Evolutionary conservation across 1,139 yeast genomes (phyloP).

Genomic region (Saccharomyces hybrid): DNA sequence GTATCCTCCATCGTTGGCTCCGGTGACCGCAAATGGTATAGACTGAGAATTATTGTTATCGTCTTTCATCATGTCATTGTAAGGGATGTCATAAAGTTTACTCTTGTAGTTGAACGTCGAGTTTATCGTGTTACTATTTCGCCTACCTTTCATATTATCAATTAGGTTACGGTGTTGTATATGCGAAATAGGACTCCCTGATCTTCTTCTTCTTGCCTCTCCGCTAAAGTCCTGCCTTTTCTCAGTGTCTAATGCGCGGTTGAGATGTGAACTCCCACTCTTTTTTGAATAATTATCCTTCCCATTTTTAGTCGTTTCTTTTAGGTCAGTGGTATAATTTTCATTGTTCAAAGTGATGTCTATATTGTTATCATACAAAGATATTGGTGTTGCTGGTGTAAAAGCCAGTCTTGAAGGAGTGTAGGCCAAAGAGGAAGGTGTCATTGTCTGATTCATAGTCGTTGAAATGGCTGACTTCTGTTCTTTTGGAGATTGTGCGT

Average conservation of each 20-base stretch:
- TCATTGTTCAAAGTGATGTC: slow-evolving; percentile 5
- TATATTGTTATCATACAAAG: slow-evolving; percentile 4
- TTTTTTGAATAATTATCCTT: slow-evolving; percentile 4
- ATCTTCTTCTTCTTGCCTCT: background rate
- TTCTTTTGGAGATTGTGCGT: slow-evolving; percentile 9
- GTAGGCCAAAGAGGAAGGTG: slow-evolving; percentile 11
- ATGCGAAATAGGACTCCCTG: background rate
- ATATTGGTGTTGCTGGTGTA: slow-evolving; percentile 21
- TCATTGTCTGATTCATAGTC: slow-evolving; percentile 1
- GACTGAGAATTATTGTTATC: background rate
- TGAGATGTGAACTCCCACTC: background rate
- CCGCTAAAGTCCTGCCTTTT: background rate
- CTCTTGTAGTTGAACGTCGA: slow-evolving; percentile 15
- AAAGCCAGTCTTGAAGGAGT: slow-evolving; percentile 14
- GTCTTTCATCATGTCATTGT: slow-evolving; percentile 3
- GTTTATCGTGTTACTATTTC: slow-evolving; percentile 1
- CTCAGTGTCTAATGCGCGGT: background rate
- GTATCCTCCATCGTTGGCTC: background rate
- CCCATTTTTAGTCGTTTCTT: background rate
- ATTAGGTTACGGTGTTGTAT: background rate
- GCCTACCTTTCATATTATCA: background rate
- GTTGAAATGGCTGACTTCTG: slow-evolving; percentile 9
- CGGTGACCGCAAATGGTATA: background rate
- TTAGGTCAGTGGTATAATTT: background rate
- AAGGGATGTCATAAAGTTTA: slow-evolving; percentile 12